A percentile compares a stretch with the other conserved stretches of the same genome.
Evolutionary conservation across 2,329 filamentous ascomycete species (phyloP).

Genomic region (Alternaria gaisen): DNA sequence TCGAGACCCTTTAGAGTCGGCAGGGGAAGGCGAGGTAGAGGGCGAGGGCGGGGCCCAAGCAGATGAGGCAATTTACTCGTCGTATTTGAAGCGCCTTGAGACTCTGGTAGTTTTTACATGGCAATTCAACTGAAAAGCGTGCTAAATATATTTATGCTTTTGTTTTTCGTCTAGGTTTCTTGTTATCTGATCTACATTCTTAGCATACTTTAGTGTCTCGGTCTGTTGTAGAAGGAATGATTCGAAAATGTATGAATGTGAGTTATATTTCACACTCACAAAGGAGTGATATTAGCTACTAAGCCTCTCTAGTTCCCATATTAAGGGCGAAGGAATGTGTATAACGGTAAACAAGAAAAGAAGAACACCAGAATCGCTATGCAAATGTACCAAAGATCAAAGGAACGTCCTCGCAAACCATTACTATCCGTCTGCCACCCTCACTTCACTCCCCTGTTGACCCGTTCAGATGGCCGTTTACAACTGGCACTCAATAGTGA

Average conservation of each 20-base stretch:
- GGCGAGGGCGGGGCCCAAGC: background rate
- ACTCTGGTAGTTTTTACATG: background rate
- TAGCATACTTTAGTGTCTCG: background rate
- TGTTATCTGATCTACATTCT: background rate
- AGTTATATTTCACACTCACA: background rate
- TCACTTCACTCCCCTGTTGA: background rate
- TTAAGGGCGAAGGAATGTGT: constrained; percentile 7
- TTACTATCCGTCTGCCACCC: background rate
- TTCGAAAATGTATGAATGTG: background rate
- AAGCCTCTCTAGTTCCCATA: constrained; percentile 1
- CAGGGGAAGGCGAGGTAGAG: constrained; percentile 2
- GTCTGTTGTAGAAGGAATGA: background rate
- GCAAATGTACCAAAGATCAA: background rate
- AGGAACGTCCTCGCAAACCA: background rate
- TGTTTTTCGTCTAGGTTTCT: background rate
- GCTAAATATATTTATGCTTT: background rate
- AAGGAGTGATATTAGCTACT: constrained; percentile 14
- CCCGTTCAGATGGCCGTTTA: background rate
- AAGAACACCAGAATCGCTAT: constrained; percentile 5
- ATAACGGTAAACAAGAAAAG: background rate
- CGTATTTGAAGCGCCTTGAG: background rate
- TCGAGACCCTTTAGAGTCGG: constrained; percentile 8
- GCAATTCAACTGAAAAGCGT: background rate
- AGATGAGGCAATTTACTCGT: background rate
- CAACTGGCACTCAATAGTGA: constrained; percentile 17